Evolutionary conservation across 768 basidiomycete genomes (phyloP).

Genomic region (Agaricus subrufescens): DNA sequence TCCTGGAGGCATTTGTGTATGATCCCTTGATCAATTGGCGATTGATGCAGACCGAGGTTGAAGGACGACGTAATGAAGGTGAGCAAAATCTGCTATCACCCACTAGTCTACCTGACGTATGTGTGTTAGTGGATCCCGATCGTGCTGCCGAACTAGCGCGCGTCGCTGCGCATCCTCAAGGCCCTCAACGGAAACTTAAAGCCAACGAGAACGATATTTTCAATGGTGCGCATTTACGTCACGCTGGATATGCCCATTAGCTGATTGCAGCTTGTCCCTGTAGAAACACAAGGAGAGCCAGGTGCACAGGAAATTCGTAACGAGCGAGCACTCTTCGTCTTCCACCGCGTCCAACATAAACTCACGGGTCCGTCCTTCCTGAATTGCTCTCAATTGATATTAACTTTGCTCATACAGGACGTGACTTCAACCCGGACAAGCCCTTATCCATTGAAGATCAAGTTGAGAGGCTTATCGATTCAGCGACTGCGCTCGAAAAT

Average conservation of each 20-base stretch:
- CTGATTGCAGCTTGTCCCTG: not conserved
- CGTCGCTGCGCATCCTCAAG: conserved; percentile 72
- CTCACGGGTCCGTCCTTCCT: conserved; percentile 62
- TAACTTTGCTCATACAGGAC: conserved; percentile 42
- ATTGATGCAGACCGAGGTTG: conserved; percentile 80
- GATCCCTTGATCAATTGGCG: conserved; percentile 98
- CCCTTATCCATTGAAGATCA: conserved; percentile 73
- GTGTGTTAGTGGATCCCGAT: conserved; percentile 39
- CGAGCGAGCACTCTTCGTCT: conserved; percentile 84
- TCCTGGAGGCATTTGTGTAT: conserved; percentile 97
- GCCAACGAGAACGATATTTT: conserved; percentile 94
- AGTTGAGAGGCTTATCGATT: conserved; percentile 89
- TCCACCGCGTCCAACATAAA: conserved; percentile 93
- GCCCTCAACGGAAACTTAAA: conserved; percentile 74
- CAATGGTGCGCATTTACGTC: conserved; percentile 52
- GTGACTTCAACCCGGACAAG: conserved; percentile 87
- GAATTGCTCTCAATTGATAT: not conserved
- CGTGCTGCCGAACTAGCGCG: conserved; percentile 60
- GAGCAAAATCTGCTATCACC: conserved; percentile 8
- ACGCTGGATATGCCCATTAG: not conserved
- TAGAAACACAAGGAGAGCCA: conserved; percentile 44
- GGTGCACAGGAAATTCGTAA: conserved; percentile 87
- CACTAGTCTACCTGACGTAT: conserved; percentile 24
- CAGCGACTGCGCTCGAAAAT: conserved; percentile 92
- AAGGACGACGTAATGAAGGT: conserved; percentile 69